Percentiles rank a stretch among this genome's conserved stretches.
These are phyloP conservation scores for Fusarium dimerum DNA, from an alignment of 2,329 filamentous ascomycete species.

Conservation along the genomic window DNA sequence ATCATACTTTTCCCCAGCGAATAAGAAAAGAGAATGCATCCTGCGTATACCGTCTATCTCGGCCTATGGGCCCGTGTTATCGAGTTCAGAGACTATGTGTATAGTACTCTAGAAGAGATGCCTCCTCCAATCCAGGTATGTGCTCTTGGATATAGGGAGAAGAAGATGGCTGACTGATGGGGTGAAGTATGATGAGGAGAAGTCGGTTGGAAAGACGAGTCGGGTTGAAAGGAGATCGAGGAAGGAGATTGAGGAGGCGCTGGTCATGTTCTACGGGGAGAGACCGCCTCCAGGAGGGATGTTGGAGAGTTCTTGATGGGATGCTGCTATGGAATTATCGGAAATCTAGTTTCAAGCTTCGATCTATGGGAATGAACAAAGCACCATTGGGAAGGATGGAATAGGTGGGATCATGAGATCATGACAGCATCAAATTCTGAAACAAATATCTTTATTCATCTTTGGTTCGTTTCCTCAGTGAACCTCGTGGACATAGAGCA, in stretches of 20 bases:
- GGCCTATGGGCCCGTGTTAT: conserved; percentile 2
- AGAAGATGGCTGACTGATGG: not conserved
- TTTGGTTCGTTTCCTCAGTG: too few species aligned
- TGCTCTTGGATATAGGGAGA: not conserved
- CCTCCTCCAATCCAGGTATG: conserved; percentile 6
- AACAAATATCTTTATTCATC: too few species aligned
- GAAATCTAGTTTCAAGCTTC: too few species aligned
- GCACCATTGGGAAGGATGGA: too few species aligned
- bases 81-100: conserved; percentile 3
- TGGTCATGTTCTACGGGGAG: conserved; percentile 8
- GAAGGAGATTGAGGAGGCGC: conserved; percentile 6
- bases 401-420: too few species aligned
- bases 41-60: conserved; percentile 3
- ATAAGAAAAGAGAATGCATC: conserved; percentile 1
- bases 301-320: conserved; percentile 4
- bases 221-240: not conserved
- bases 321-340: too few species aligned
- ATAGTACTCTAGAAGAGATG: conserved; percentile 5
- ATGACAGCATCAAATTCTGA: too few species aligned
- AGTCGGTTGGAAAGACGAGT: too few species aligned
- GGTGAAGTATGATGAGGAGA: not conserved
- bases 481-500: too few species aligned
- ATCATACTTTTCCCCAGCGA: not conserved
- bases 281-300: conserved; percentile 5
- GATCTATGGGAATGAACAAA: too few species aligned